Evolutionary conservation across 148 eudicot species (phyloP), one percentile per base, ranked within the genome.

Genomic region (Limonium bicolor): DNA sequence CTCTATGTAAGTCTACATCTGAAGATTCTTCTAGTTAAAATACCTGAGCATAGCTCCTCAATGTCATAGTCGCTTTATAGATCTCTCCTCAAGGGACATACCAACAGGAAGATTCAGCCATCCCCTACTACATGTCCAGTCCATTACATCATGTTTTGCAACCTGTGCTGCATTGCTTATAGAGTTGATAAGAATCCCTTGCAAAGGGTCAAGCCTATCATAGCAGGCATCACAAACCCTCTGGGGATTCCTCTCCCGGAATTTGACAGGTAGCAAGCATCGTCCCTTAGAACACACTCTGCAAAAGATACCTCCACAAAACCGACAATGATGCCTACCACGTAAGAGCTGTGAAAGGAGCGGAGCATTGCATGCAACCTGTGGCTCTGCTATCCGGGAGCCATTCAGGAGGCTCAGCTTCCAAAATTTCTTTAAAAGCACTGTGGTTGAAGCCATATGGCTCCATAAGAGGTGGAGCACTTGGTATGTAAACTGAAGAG

Each of bases 351-450:
- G 10, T 27, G 46, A 38, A 52, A 6, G 56, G 36, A 52, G 40
- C 5, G 56, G 56, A 58, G 88, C 80, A 61, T 42, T 69, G 55
- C 99, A 92, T 92, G 64, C 99, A 92, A 42, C 31, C 75, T 18
- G 51, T 37, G 58, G 94, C 55, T 38, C 66, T 76, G 61, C 99
- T 92, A 66, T 92, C 99, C 18, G 83, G 99, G 61, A 85, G 78
- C 99, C 99, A 92, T 49, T 92, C 99, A n/a, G 94, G 95, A 15
- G 99, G 99, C 46, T 85, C 99, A 54, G 94, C 78, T 65, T 92
- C 95, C 68, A 92, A 64, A 23, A 85, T 72, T 21, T 92, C 94
- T 69, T 76, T 85, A 54, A 69, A 86, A 27, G 74, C 76, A 68
- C 55, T 68, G 46, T 69, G 76, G 46, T 78, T 75, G 27, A 78